Base-by-base conservation (phyloP, 192 early-diverging fungal genomes). In the Backusella psychrophila region DNA sequence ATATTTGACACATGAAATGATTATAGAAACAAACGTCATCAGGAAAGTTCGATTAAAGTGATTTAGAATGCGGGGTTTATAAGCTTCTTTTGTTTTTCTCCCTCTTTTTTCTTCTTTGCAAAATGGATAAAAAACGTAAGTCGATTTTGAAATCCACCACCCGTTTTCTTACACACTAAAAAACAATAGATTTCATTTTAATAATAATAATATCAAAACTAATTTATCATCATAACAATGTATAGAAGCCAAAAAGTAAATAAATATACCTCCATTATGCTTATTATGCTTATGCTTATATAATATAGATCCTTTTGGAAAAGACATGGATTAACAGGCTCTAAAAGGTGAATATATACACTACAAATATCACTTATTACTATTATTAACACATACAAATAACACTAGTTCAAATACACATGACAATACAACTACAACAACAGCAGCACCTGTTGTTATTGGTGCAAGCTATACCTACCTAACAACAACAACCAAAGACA, bases 381-480 rank as follows among this genome's bases (percentile, higher is more conserved):
- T 8, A 53, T 26, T 11, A 59, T 63, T 63, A 63, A 29, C n/a
- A 63, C 21, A 11, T 14, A 12, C 1, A 33, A 33, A 33, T 3
- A 3, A 33, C 3, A 33, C 3, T 29, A 63, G 56, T 29, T 63
- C 26, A 63, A 63, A 23, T 63, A 78, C 87, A 3, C 80, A 85
- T 77, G 85, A 85, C 38, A 85, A 83, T 17, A 78, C 17, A 9
- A 0, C 14, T n/a, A 35, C 33, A 7, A n/a, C 34, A 21, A 1
- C 35, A 21, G 6, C 70, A 41, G 5, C 41, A 46, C 70, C 70
- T 15, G 42, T 71, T 71, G 70, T 71, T 44, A 71, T 71, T 31
- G 70, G 70, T 26, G 70, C 70, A 42, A 71, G 87, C 34, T 86
- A 90, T 69, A 82, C 85, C 17, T 88, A 83, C 63, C 17, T 59